Evolutionary conservation across 2,329 filamentous ascomycete species (phyloP).

Genomic region (Xylaria sp.): DNA sequence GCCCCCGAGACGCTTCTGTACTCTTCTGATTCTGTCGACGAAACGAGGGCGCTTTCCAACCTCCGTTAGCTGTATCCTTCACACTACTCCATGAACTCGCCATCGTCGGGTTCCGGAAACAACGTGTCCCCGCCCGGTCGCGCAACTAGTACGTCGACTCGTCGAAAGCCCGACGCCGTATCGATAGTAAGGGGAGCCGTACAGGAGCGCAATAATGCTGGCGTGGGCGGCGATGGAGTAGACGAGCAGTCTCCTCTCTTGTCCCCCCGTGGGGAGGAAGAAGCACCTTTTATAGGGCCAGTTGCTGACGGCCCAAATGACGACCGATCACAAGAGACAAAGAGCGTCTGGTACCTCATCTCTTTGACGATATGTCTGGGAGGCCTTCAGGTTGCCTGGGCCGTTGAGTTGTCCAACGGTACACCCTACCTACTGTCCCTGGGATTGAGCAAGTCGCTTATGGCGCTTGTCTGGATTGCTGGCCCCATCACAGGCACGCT

Average conservation of each 20-base stretch:
- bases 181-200: slow-evolving; percentile 39
- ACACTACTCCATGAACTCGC: slow-evolving; percentile 53
- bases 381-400: slow-evolving; percentile 94
- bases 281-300: slow-evolving; percentile 52
- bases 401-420: slow-evolving; percentile 92
- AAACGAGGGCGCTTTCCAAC: background rate
- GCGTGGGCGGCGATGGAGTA: slow-evolving; percentile 45
- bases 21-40: background rate
- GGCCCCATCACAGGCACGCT: slow-evolving; percentile 81
- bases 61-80: background rate
- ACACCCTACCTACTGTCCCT: slow-evolving; percentile 85
- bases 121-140: slow-evolving; percentile 46
- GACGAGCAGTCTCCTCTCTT: slow-evolving; percentile 63
- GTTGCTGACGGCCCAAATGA: slow-evolving; percentile 51
- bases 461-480: slow-evolving; percentile 87
- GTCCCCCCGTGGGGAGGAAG: slow-evolving; percentile 54
- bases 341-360: slow-evolving; percentile 86
- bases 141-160: slow-evolving; percentile 39
- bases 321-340: slow-evolving; percentile 70
- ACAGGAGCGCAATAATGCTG: slow-evolving; percentile 41
- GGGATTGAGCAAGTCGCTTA: slow-evolving; percentile 82
- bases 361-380: slow-evolving; percentile 88
- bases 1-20: no score
- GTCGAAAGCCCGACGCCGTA: slow-evolving; percentile 34
- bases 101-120: slow-evolving; percentile 47